phyloP scores from a whole-genome alignment of 1,139 yeast species.

The Williopsis jadinii region DNA sequence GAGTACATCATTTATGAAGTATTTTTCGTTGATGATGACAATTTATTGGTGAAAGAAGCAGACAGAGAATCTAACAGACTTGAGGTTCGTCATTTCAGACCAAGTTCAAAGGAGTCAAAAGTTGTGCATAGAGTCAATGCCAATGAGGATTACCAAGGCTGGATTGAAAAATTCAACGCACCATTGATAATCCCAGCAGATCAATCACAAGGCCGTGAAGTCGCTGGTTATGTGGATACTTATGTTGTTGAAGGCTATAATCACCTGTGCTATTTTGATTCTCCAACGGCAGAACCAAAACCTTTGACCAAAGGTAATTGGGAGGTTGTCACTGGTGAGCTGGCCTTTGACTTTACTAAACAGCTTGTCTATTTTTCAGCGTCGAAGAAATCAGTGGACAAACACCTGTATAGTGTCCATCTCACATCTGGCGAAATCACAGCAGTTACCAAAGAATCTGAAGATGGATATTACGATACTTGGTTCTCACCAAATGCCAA shows the following conservation, averaged over 20 bases:
- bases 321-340: slow-evolving; percentile 50
- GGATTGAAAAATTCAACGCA: slow-evolving; percentile 36
- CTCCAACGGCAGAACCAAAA: slow-evolving; percentile 34
- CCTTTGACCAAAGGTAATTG: slow-evolving; percentile 49
- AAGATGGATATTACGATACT: slow-evolving; percentile 52
- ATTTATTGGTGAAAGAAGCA: slow-evolving; percentile 51
- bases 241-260: slow-evolving; percentile 46
- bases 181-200: slow-evolving; percentile 24
- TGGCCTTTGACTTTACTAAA: slow-evolving; percentile 42
- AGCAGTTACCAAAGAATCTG: slow-evolving; percentile 41
- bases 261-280: slow-evolving; percentile 58
- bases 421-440: slow-evolving; percentile 21
- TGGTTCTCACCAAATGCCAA: slow-evolving; percentile 53
- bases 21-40: slow-evolving; percentile 48
- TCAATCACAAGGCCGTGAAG: slow-evolving; percentile 30
- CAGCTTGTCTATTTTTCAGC: slow-evolving; percentile 52
- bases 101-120: slow-evolving; percentile 25
- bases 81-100: slow-evolving; percentile 40
- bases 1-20: slow-evolving; percentile 62
- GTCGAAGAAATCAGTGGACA: slow-evolving; percentile 42
- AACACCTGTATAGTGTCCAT: slow-evolving; percentile 43
- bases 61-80: slow-evolving; percentile 60
- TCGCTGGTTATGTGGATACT: slow-evolving; percentile 62
- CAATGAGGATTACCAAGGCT: slow-evolving; percentile 41
- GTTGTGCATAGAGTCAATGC: slow-evolving; percentile 37